Conservation (phyloP, 345 rosid genomes). For the Brassica cretica region DNA sequence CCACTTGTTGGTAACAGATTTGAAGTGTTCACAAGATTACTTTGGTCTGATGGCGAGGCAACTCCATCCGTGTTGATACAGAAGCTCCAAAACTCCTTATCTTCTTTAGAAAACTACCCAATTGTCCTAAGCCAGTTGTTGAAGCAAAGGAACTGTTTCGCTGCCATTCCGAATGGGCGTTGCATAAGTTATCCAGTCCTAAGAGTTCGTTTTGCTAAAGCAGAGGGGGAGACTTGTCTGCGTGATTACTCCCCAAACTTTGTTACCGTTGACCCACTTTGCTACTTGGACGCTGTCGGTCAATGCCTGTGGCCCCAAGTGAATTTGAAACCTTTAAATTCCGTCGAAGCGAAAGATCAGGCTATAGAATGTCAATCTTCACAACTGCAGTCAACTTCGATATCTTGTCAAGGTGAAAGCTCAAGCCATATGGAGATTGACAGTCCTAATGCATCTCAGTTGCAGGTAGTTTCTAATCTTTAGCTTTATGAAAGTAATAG, state of each 20-base stretch:
- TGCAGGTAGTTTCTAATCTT: conserved; percentile 50
- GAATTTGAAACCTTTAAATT: conserved; percentile 38
- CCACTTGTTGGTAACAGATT: conserved; percentile 60
- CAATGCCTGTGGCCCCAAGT: conserved; percentile 69
- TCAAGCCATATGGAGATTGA: conserved; percentile 51
- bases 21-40: conserved; percentile 61
- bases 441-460: conserved; percentile 45
- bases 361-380: conserved; percentile 44
- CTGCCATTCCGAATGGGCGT: conserved; percentile 65
- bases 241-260: conserved; percentile 57
- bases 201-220: conserved; percentile 68
- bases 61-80: conserved; percentile 55
- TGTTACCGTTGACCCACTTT: conserved; percentile 77
- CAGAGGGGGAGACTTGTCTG: conserved; percentile 65
- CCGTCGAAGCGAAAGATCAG: conserved; percentile 39
- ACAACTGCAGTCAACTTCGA: conserved; percentile 47
- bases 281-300: conserved; percentile 64
- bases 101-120: conserved; percentile 83
- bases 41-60: conserved; percentile 53
- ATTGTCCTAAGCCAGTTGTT: conserved; percentile 54
- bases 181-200: conserved; percentile 61
- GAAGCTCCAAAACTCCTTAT: conserved; percentile 75
- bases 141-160: conserved; percentile 63
- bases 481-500: conserved; percentile 9
- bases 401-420: conserved; percentile 51